Base-by-base conservation (phyloP, 306 rosid genomes). In the Gleditsia sinensis region DNA sequence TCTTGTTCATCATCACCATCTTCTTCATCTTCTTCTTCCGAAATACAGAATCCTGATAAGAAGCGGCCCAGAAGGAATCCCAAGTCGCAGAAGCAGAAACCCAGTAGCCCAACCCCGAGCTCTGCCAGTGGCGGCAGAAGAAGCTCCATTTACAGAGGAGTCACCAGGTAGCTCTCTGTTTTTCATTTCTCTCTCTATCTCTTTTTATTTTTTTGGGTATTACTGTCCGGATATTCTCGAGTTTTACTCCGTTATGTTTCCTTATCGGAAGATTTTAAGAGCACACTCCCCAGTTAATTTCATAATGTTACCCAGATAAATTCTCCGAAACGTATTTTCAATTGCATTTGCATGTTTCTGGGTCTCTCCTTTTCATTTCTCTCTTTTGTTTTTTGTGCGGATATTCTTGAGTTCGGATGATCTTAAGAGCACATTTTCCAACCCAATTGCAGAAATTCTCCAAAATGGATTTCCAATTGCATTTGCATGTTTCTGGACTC, bases 401-500 rank as follows among this genome's bases (percentile, higher is more conserved):
- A n/a, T n/a, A n/a, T n/a, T n/a, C n/a, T n/a, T n/a, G n/a, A n/a
- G n/a, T n/a, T n/a, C n/a, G n/a, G n/a, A n/a, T n/a, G n/a, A n/a
- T n/a, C n/a, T n/a, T n/a, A n/a, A n/a, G n/a, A n/a, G n/a, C n/a
- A n/a, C n/a, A n/a, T n/a, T n/a, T n/a, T n/a, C n/a, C n/a, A n/a
- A n/a, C n/a, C n/a, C n/a, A n/a, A n/a, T n/a, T n/a, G n/a, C n/a
- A n/a, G n/a, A n/a, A n/a, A n/a, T n/a, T n/a, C n/a, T n/a, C n/a
- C n/a, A n/a, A n/a, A n/a, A n/a, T n/a, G n/a, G 19, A 61, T 34
- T 61, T 36, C n/a, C 23, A 7, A 1, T 39, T 10, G 45, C 45
- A 17, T 36, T 61, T 61, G 67, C 46, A 95, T 93, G 98, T 88
- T 43, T 59, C 5, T 5, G 32, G n/a, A n/a, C n/a, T 74, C 45